Evolutionary conservation across 2,329 filamentous ascomycete species (phyloP).

Genomic region (Geosmithia putterillii): DNA sequence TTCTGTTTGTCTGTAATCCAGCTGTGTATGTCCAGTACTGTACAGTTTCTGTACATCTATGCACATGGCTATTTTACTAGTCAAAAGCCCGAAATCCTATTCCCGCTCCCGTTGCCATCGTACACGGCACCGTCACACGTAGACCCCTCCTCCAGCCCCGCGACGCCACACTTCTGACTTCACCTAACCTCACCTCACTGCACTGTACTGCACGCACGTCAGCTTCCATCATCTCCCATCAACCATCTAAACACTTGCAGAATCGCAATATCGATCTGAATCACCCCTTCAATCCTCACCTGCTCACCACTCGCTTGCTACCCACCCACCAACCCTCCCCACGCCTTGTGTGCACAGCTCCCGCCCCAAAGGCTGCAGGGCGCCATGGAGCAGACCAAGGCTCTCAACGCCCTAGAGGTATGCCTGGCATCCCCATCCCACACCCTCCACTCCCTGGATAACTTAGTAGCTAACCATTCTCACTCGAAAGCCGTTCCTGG

Average conservation of each 20-base stretch:
- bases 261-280: not conserved
- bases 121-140: not conserved
- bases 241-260: not conserved
- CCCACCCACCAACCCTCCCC: no score
- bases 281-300: not conserved
- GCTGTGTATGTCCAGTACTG: no score
- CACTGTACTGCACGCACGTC: not conserved
- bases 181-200: not conserved
- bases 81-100: no score
- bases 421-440: not conserved
- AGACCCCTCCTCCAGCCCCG: not conserved
- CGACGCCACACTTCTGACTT: not conserved
- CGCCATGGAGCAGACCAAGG: constrained; percentile 66
- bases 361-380: no score
- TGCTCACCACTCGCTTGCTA: not conserved
- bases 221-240: not conserved
- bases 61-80: not conserved
- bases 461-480: constrained; percentile 3
- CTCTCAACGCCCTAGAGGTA: constrained; percentile 52
- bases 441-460: not conserved
- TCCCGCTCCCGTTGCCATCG: not conserved
- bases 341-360: not conserved
- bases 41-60: not conserved
- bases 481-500: constrained; percentile 67
- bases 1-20: no score